Conservation (phyloP, 805 yeast genomes). For the Ogataea ramenticola region DNA sequence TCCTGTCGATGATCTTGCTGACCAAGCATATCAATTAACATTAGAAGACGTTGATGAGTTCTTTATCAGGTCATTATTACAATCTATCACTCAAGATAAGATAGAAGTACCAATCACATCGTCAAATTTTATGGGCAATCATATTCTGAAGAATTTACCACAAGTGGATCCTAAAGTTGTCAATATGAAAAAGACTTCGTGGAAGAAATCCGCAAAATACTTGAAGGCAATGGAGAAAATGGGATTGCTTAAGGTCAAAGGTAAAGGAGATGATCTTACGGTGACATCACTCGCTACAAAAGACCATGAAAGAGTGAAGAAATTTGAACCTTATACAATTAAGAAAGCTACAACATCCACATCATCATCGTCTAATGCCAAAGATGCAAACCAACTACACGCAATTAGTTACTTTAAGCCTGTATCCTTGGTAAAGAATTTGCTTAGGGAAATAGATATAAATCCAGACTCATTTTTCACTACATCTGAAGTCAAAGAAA, state of each 20-base stretch:
- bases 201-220: conserved; percentile 85
- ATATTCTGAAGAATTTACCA: conserved; percentile 69
- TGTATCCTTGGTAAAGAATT: conserved; percentile 35
- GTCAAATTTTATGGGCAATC: conserved; percentile 68
- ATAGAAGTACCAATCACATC: conserved; percentile 61
- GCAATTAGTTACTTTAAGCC: conserved; percentile 50
- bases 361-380: not conserved
- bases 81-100: conserved; percentile 52
- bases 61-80: conserved; percentile 63
- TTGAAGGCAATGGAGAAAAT: conserved; percentile 81
- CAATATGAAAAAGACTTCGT: conserved; percentile 71
- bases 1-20: conserved; percentile 25
- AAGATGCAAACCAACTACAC: conserved; percentile 12
- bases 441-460: conserved; percentile 37
- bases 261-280: conserved; percentile 75
- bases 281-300: conserved; percentile 44
- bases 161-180: conserved; percentile 45
- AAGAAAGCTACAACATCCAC: conserved; percentile 11
- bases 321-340: conserved; percentile 59
- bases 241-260: conserved; percentile 62
- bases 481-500: conserved; percentile 42
- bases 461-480: conserved; percentile 39
- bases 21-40: conserved; percentile 32
- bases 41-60: conserved; percentile 68
- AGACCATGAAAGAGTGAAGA: conserved; percentile 40